Conservation (phyloP, 306 rosid genomes). For the Adenanthera pavonina region DNA sequence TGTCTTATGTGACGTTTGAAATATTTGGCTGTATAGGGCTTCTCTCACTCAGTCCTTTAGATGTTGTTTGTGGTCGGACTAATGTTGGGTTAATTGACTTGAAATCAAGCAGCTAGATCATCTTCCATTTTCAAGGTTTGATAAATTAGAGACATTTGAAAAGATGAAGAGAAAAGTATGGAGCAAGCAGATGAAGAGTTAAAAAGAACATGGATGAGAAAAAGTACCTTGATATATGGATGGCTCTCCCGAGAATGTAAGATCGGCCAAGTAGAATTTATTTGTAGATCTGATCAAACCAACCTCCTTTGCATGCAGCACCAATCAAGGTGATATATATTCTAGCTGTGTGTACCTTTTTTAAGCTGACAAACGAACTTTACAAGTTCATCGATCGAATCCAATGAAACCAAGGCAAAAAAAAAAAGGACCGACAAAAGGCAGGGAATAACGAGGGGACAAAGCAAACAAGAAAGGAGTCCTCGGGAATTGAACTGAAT, state of each 20-base stretch:
- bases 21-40: constrained; percentile 22
- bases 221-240: constrained; percentile 48
- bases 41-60: constrained; percentile 8
- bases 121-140: constrained; percentile 16
- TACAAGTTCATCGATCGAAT: constrained; percentile 24
- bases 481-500: constrained; percentile 68
- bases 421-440: neutral
- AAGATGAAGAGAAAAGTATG: neutral
- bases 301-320: constrained; percentile 43
- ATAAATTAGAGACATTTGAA: constrained; percentile 5
- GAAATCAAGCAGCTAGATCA: neutral
- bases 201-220: constrained; percentile 7
- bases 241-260: constrained; percentile 9
- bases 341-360: constrained; percentile 9
- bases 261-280: constrained; percentile 31
- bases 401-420: constrained; percentile 29
- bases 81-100: constrained; percentile 26
- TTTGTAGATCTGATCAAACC: constrained; percentile 58
- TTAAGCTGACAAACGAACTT: constrained; percentile 24
- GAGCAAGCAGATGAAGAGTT: constrained; percentile 4
- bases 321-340: constrained; percentile 18
- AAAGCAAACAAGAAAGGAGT: constrained; percentile 33
- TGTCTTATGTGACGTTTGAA: constrained; percentile 36
- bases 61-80: constrained; percentile 16
- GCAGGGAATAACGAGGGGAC: constrained; percentile 24